These are phyloP conservation scores for Cercospora janseana DNA, from an alignment of 2,329 filamentous ascomycete species.

Conservation along the genomic window DNA sequence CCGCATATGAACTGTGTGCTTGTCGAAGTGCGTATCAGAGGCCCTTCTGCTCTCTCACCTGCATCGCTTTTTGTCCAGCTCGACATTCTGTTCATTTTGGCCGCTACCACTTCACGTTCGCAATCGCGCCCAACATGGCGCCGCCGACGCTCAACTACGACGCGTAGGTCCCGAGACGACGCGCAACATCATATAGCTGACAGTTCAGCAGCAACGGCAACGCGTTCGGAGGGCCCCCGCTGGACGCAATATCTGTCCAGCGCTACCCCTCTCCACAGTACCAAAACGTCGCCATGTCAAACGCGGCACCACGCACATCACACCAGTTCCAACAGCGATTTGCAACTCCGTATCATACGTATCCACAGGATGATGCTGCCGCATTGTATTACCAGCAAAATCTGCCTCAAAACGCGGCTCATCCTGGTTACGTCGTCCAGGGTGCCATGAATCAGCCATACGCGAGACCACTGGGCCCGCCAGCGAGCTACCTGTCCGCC, in stretches of 20 bases:
- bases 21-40: constrained; percentile 10
- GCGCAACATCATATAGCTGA: constrained; percentile 1
- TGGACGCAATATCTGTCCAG: constrained; percentile 17
- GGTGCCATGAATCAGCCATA: too few species aligned
- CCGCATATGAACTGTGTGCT: constrained; percentile 16
- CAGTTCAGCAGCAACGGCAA: constrained; percentile 19
- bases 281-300: not conserved
- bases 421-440: too few species aligned
- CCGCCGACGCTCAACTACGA: constrained; percentile 24
- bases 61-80: constrained; percentile 4
- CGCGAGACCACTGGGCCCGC: too few species aligned
- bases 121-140: constrained; percentile 10
- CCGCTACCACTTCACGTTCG: not conserved
- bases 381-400: too few species aligned
- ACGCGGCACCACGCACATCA: not conserved
- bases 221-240: constrained; percentile 22
- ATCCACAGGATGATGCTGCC: too few species aligned
- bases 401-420: too few species aligned
- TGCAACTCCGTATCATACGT: too few species aligned
- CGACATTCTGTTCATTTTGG: not conserved
- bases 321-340: not conserved
- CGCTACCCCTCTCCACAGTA: not conserved
- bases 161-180: constrained; percentile 2
- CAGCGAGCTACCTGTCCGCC: too few species aligned
- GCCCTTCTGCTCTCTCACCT: constrained; percentile 1